Base-by-base conservation (phyloP, 1,139 yeast genomes). In the Blastobotrys apis region DNA sequence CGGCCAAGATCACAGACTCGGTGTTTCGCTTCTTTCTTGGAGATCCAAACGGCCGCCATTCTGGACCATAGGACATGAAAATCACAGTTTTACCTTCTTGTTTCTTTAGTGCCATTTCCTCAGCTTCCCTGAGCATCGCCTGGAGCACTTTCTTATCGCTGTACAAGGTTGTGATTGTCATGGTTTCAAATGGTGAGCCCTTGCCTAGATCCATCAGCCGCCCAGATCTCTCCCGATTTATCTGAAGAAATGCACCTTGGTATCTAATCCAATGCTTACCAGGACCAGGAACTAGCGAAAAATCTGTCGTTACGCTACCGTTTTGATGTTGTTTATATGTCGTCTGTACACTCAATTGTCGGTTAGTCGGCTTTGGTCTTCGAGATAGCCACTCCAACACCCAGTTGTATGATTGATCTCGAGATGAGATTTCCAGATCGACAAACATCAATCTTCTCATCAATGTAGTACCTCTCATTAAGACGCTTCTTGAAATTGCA, bases 21-120 rank as follows among this genome's bases (percentile, higher is more conserved):
- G 90, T 67, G 39, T 82, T 69, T 57, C 99, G 74, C 65, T 92
- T 90, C 55, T 82, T 82, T 53, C 97, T 74, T 1, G 99, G 97
- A 60, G 84, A 94, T 1, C 99, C 99, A 69, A 92, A 92, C 2
- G 96, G 95, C 56, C 98, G 74, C 99, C 99, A 92, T 60, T 92
- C 99, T 12, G 96, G 96, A 1, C 97, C 98, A 85, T 94, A 90
- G 2, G 96, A 84, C 1, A 96, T 87, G 65, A 78, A 92, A 5
- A 92, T 71, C 8, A 92, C 98, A 0, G 98, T 92, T 59, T 88
- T 90, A 9, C 98, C 98, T 59, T 88, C 95, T 49, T 85, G 82
- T 32, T 84, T 77, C 59, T 79, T 81, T 62, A 88, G 72, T 0
- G 97, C 97, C 68, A 86, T 66, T 37, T 72, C 67, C 56, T 90